Evolutionary conservation across 768 basidiomycete genomes (phyloP).

Genomic region (Lactarius tabidus): DNA sequence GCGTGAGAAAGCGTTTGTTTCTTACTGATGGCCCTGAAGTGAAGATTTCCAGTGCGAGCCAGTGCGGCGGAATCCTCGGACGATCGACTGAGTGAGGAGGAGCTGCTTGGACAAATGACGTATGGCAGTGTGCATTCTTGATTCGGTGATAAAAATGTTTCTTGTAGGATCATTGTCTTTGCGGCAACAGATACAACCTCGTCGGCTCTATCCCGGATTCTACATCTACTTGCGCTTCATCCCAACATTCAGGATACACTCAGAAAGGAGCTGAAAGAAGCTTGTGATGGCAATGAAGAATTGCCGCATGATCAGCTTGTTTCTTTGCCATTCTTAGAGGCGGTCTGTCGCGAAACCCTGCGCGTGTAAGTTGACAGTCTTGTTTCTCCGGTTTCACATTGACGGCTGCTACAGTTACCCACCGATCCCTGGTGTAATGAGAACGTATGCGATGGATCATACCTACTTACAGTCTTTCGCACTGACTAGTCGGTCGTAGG

Average conservation of each 20-base stretch:
- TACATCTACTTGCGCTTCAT: neutral
- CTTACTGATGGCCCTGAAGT: neutral
- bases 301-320: conserved; percentile 33
- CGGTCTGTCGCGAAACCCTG: conserved; percentile 5
- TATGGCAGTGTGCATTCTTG: neutral
- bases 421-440: neutral
- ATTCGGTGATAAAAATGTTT: neutral
- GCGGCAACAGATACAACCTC: conserved; percentile 11
- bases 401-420: neutral
- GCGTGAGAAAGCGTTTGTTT: neutral
- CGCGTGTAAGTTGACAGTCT: neutral
- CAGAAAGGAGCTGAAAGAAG: neutral
- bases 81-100: conserved; percentile 31
- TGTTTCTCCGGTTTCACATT: neutral
- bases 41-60: conserved; percentile 31
- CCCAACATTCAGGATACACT: neutral
- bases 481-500: neutral
- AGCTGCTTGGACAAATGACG: conserved; percentile 40
- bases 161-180: conserved; percentile 16
- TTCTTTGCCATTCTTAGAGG: conserved; percentile 32
- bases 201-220: neutral
- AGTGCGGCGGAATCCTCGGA: conserved; percentile 24
- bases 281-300: conserved; percentile 22
- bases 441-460: neutral
- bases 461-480: neutral